Evolutionary conservation across 106 monocot species (phyloP), one percentile per base, ranked within the genome.

Genomic region (Alisma plantagoaquatica): DNA sequence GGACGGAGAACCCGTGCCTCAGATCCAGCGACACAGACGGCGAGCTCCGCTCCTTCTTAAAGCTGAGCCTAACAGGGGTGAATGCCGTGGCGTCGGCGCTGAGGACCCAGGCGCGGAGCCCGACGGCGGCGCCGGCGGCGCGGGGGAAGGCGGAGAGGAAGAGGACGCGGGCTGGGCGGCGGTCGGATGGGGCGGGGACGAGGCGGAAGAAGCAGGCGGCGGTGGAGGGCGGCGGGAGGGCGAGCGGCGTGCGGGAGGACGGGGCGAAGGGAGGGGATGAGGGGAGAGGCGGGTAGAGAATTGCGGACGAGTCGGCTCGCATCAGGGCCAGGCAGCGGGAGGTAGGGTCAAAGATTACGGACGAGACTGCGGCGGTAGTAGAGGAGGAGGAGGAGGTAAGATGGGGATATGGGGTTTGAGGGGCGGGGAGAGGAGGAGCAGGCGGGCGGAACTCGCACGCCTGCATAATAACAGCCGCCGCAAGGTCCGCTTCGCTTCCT

Each of bases 271-370:
- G 18, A 35, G 50, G n/a, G 18, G 62, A 14, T 3, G 65, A 33
- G 51, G 51, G 15, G 35, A 38, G 5, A 23, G 22, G 18, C 35
- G 50, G 51, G 60, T 43, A 76, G 50, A 76, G 72, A 56, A 73
- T 71, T 21, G 48, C 23, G 49, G 76, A 72, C 64, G 81, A 73
- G 61, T 81, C 80, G 53, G 76, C 68, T 50, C 65, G 69, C 50
- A 73, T 54, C 60, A 76, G 59, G 56, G 72, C 72, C 43, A 81
- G 67, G 26, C 71, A 70, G 55, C 57, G 49, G 54, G 64, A 65
- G 53, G 63, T 43, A 24, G 60, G 50, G 22, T 60, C 68, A 60
- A 45, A 41, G 20, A 65, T 61, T 58, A 65, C 47, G 35, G 59
- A 45, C 15, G 53, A 65, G 30, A 46, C 44, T 33, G 35, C 27